Conservation (phyloP, 2,329 filamentous ascomycete species). For the Paramyrothecium sp. region DNA sequence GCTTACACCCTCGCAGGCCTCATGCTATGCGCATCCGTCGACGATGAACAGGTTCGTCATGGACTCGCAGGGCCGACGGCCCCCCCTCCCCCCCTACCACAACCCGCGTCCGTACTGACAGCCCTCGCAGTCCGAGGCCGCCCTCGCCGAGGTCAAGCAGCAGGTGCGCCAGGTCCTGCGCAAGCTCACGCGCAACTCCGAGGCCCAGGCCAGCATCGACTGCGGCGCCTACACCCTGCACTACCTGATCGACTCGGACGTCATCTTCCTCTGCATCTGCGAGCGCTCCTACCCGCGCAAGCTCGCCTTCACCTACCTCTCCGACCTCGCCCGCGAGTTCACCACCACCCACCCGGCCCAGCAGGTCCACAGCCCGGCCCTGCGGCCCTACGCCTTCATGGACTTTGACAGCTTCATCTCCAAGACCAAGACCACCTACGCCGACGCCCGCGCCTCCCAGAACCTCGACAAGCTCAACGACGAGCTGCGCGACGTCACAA, state of each 20-base stretch:
- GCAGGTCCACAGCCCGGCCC: conserved; percentile 70
- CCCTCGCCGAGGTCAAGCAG: conserved; percentile 82
- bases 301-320: conserved; percentile 96
- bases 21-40: conserved; percentile 91
- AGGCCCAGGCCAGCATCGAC: conserved; percentile 90
- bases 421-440: conserved; percentile 89
- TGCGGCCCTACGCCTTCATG: conserved; percentile 94
- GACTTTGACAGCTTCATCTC: conserved; percentile 98
- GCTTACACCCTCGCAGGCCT: conserved; percentile 60
- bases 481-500: conserved; percentile 94
- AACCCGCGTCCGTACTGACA: conserved; percentile 2
- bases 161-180: conserved; percentile 90
- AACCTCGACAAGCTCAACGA: conserved; percentile 96
- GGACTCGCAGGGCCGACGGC: neutral
- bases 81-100: neutral
- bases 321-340: conserved; percentile 90
- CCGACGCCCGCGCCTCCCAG: conserved; percentile 84
- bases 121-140: conserved; percentile 55
- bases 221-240: conserved; percentile 80
- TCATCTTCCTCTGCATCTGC: conserved; percentile 93
- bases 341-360: conserved; percentile 73
- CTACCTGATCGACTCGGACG: conserved; percentile 79
- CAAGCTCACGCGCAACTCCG: conserved; percentile 83
- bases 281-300: conserved; percentile 95
- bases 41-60: conserved; percentile 71